Base-by-base conservation (phyloP, 768 basidiomycete species). In the Agrocybe pediades region DNA sequence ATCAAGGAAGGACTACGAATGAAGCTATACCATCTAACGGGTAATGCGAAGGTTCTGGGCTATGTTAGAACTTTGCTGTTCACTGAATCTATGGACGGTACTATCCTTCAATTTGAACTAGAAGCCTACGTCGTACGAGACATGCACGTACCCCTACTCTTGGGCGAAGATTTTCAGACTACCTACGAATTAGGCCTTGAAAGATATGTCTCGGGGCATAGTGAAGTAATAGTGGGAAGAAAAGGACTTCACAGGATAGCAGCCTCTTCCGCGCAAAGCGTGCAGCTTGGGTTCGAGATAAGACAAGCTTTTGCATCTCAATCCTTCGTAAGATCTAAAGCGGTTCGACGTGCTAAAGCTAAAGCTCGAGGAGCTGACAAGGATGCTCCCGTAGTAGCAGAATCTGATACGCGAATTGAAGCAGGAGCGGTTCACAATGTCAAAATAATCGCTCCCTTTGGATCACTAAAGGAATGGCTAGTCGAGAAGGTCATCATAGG, bases 91-190 rank as follows among this genome's bases (percentile, higher is more conserved):
- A 17, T 17, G 1, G 51, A 56, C 17, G 45, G 53, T 6, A 41
- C 15, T 0, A 30, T 56, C 1, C 23, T 64, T 1, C 44, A 55
- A 3, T 64, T 64, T 36, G 61, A 62, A 21, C 27, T 62, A 0
- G 63, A 66, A 54, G 65, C 65, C 5, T 66, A 66, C 40, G 62
- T 66, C 0, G 65, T 67, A 0, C 24, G 60, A 1, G 55, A 50
- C 0, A 67, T 67, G 64, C 40, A 52, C 3, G 64, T 67, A 0
- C 62, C 62, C n/a, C 16, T 59, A 13, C 41, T 59, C 0, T 2
- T 59, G 2, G 57, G 57, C 7, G 57, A 59, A 25, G 57, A 59
- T 24, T 59, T 58, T 44, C 57, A 58, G 23, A 54, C 53, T 2
- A 42, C 46, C 1, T 54, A 58, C 17, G 57, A 58, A 24, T 15